A percentile compares a stretch with the other conserved stretches of the same genome.
phyloP scores from a whole-genome alignment of 140 eudicot species.

The Senecio squalidus region DNA sequence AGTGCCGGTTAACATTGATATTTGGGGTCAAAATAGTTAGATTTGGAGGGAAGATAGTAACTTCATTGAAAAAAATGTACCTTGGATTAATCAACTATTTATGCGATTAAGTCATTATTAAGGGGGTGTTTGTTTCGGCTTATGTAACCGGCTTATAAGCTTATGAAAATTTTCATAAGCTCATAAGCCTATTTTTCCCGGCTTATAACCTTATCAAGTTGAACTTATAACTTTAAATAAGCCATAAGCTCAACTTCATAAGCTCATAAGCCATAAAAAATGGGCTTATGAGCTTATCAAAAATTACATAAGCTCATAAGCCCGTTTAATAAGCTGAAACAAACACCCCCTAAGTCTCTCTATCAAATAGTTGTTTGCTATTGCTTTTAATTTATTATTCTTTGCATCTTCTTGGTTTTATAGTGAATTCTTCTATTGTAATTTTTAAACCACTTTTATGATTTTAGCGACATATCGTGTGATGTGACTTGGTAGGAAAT shows the following conservation, averaged over 20 bases:
- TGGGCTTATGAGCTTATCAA: too few species aligned
- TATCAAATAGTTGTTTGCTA: not conserved
- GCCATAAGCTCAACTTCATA: too few species aligned
- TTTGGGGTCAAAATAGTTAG: not conserved
- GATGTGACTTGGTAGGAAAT: slow-evolving; percentile 9
- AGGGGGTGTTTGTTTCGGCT: too few species aligned
- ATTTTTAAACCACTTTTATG: not conserved
- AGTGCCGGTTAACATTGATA: not conserved
- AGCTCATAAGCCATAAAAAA: too few species aligned
- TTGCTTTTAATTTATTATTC: not conserved
- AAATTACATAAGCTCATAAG: too few species aligned
- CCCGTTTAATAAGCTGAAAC: too few species aligned
- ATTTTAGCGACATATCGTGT: not conserved
- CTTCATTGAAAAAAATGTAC: not conserved
- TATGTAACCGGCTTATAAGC: too few species aligned
- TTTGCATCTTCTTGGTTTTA: slow-evolving; percentile 3
- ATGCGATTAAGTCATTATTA: not conserved
- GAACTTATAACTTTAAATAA: too few species aligned
- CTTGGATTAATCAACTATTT: not conserved
- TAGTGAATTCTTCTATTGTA: not conserved
- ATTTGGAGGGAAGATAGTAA: not conserved
- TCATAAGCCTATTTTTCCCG: too few species aligned
- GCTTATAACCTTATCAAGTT: too few species aligned
- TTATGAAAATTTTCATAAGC: too few species aligned
- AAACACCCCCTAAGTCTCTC: too few species aligned